Base-by-base conservation (phyloP, 768 basidiomycete genomes). In the Leccinum arenicola region DNA sequence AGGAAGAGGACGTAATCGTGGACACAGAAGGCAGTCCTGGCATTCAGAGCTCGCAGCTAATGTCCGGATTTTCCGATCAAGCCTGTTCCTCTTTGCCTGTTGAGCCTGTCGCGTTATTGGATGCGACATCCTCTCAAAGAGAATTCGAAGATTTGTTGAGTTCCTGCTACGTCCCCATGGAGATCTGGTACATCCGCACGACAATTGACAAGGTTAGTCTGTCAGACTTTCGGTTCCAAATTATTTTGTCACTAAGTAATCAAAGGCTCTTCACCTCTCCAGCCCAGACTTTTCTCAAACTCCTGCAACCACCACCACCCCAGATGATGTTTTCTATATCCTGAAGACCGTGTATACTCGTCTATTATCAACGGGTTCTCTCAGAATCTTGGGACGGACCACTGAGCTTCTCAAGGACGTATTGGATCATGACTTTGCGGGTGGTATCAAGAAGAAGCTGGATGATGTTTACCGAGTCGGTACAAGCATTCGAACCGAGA, bases 241-340 rank as follows among this genome's bases (percentile, higher is more conserved):
- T 25, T n/a, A 27, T 61, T 14, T 19, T 49, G 21, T n/a, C 54
- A 58, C 48, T 40, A 27, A 54, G 54, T 15, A 31, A 35, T 51
- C 33, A 11, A 27, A 98, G 95, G 96, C 96, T 2, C 94, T 96
- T 67, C 85, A 87, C 25, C 78, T 97, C 47, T 92, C 96, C 25
- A 84, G 78, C 14, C 80, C 84, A 3, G 94, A 98, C 68, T 69
- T 80, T 7, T 80, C 86, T 2, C 82, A 88, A 57, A 75, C 66
- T 43, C 92, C 82, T 53, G 77, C 81, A 11, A 83, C 79, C 2
- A 91, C 89, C 0, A 93, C 91, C 0, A 86, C 85, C 0, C 92
- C 93, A 0, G 97, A 99, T 71, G 97, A 98, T 65, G 90, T 89
- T 2, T 99, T 98, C 76, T 99, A 97, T 74, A 88, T 99, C 58